These are phyloP conservation scores for Chlorella sp. DNA, from an alignment of 139 green algal genomes.

Conservation along the genomic window DNA sequence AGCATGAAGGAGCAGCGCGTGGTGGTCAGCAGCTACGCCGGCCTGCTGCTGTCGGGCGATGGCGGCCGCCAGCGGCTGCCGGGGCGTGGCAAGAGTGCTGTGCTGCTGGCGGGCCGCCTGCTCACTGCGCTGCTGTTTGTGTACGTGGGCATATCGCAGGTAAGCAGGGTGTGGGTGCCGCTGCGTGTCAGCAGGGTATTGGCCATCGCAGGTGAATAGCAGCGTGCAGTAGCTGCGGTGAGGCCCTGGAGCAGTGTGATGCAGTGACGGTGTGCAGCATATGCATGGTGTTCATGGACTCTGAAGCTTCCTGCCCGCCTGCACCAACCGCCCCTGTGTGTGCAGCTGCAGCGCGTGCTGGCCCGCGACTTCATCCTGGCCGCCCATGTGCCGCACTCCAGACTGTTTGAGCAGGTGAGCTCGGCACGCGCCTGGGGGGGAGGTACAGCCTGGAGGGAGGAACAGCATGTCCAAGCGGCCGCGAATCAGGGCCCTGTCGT, in stretches of 20 bases:
- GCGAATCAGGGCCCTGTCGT: too few species aligned
- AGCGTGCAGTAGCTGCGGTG: too few species aligned
- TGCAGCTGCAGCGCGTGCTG: constrained; percentile 51
- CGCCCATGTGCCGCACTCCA: constrained; percentile 4
- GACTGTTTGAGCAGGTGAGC: constrained; percentile 19
- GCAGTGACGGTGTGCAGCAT: too few species aligned
- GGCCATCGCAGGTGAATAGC: not conserved
- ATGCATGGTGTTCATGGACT: too few species aligned
- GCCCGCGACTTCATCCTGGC: constrained; percentile 40
- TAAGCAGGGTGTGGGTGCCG: not conserved
- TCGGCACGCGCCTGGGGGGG: too few species aligned
- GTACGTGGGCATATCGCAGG: constrained; percentile 52
- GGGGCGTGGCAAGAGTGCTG: constrained; percentile 40
- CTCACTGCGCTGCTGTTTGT: constrained; percentile 56
- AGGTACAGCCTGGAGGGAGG: too few species aligned
- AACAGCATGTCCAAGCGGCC: too few species aligned
- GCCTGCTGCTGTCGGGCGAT: constrained; percentile 47
- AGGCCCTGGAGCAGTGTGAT: too few species aligned
- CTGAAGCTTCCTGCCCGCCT: not conserved
- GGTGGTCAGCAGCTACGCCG: constrained; percentile 34
- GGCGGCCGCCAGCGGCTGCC: not conserved
- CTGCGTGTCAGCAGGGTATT: not conserved
- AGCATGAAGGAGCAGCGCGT: constrained; percentile 28
- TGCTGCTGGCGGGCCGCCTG: constrained; percentile 57
- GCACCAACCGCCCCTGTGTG: not conserved